These are phyloP conservation scores for Aspergillus affinis DNA, from an alignment of 495 filamentous ascomycete genomes.

Conservation along the genomic window DNA sequence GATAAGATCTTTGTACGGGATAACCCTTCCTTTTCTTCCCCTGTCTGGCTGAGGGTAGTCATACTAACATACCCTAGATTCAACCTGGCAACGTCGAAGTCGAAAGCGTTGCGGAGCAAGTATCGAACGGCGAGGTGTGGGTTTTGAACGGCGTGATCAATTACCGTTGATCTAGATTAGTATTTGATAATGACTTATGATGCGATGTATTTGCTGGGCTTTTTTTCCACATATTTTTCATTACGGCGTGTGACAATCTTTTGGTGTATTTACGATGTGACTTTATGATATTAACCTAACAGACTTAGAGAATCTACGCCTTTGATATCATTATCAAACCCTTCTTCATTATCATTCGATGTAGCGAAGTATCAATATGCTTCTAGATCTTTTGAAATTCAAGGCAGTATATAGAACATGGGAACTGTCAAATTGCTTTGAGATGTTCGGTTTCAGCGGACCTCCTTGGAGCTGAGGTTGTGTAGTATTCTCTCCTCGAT, in stretches of 20 bases:
- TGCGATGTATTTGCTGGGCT: conserved; percentile 12
- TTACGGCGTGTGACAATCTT: background rate
- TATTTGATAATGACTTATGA: conserved; percentile 19
- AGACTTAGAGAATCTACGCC: background rate
- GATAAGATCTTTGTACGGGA: conserved; percentile 67
- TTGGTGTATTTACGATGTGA: background rate
- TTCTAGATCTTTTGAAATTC: background rate
- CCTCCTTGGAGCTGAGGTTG: conserved; percentile 35
- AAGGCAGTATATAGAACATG: background rate
- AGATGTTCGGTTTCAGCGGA: conserved; percentile 12
- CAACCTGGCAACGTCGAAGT: conserved; percentile 79
- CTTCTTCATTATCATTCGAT: background rate
- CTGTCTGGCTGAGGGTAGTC: background rate
- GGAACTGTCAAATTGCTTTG: background rate
- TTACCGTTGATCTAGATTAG: conserved; percentile 37
- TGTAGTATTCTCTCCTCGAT: conserved; percentile 79
- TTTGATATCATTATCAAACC: background rate
- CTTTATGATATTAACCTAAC: background rate
- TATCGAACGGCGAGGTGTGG: conserved; percentile 87
- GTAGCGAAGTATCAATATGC: background rate
- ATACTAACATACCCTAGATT: conserved; percentile 53
- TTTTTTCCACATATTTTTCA: background rate
- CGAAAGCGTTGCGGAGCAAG: conserved; percentile 63
- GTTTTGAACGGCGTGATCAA: conserved; percentile 67
- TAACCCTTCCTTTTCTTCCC: conserved; percentile 2